Base-by-base conservation (phyloP, 441 rosid genomes). In the Euphorbia corollata region DNA sequence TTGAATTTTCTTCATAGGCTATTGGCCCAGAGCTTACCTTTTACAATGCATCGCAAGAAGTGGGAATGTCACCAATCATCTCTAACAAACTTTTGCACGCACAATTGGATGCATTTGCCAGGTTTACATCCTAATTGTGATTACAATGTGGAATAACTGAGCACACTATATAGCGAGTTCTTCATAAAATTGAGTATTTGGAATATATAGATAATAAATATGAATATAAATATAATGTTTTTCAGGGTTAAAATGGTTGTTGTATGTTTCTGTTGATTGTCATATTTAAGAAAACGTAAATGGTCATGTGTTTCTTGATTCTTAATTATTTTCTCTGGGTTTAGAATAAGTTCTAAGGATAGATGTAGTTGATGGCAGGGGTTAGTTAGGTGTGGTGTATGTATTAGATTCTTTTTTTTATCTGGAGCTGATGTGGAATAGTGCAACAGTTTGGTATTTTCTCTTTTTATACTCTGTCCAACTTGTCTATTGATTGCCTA, bases 1-100 rank as follows among this genome's bases (percentile, higher is more conserved):
- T 36, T 36, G 9, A 8, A 36, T 36, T 65, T 30, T 67, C 74
- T 68, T 78, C 83, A 78, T 82, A 95, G 99, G 98, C 97, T 67
- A 82, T 95, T 70, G 90, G 96, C 41, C 98, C 97, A 47, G 99
- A 95, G 83, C 91, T 95, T 61, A 95, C 98, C 61, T 95, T 95
- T 69, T 91, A 91, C 77, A 90, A 75, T 74, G 76, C 89, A 73
- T 91, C 91, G 43, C 90, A 85, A 82, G 88, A 87, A 63, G 83
- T 85, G 22, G 89, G 82, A 34, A 80, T 87, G 74, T 83, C 91
- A 8, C 77, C 92, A n/a, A 66, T 77, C 56, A 84, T 91, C 68
- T 85, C 95, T 38, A 95, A 87, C 82, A 94, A 86, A 70, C 91
- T 95, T 75, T 79, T 95, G 86, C 98, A 95, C 73, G 93, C 91